Evolutionary conservation across 169 alveolate species (phyloP), one percentile per base, ranked within the genome.

Genomic region (Eimeria maxima): DNA sequence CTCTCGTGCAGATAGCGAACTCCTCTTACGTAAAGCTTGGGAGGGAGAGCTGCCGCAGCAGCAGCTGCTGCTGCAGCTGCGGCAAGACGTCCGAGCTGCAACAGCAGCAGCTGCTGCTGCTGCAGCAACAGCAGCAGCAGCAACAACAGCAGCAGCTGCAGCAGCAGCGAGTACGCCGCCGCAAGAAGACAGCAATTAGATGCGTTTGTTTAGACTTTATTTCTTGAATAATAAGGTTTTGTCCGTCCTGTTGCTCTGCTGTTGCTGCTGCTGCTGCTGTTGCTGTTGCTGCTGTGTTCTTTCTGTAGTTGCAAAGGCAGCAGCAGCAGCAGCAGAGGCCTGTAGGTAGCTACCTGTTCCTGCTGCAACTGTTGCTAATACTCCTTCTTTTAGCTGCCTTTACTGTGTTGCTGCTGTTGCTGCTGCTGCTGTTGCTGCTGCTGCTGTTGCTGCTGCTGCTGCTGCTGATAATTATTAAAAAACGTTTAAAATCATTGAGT

Each of bases 1-100:
- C 20, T 80, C 89, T 53, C 67, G 22, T 80, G 89, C 89, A 20
- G 89, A 80, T 65, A 80, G 89, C 50, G 89, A 80, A 60, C 89
- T 44, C 42, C 45, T 45, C 14, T 60, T 80, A 0, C 89, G 89
- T 8, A 38, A 42, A 27, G 89, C 89, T 27, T 80, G 89, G 89
- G 67, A 80, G 38, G 89, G 89, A 42, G 69, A 80, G 60, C 38
- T 27, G 89, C 89, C 38, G 89, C 69, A 80, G 89, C 89, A 80
- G 89, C 89, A 45, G 5, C 65, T 80, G 89, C 89, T 53, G 63
- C 63, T 53, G 63, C 63, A 53, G 63, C 63, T 53, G 63, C 63
- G 63, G 63, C 63, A 16, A 16, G 63, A 53, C 18, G 18, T 53
- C 63, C 1, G 63, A 53, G 63, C 63, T 11, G 63, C 63, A 53